A percentile compares a stretch with the other conserved stretches of the same genome.
phyloP scores from a whole-genome alignment of 805 yeast genomes.

The Candida corydali region DNA sequence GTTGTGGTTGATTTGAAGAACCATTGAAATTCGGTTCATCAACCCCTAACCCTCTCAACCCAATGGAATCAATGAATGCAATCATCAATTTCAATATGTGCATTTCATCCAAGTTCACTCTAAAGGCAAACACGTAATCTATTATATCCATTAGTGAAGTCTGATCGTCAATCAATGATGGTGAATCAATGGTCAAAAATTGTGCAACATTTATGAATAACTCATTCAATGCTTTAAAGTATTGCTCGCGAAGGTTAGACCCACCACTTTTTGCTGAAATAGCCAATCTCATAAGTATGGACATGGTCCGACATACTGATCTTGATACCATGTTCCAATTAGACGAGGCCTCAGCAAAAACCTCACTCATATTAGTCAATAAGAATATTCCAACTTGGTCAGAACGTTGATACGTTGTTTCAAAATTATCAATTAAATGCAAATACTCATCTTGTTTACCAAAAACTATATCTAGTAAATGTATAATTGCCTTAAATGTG shows the following conservation, averaged over 20 bases:
- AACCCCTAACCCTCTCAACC: conserved; percentile 52
- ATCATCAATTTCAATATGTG: conserved; percentile 40
- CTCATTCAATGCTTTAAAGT: conserved; percentile 26
- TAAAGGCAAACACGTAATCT: conserved; percentile 50
- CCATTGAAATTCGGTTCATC: conserved; percentile 23
- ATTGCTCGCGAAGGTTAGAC: conserved; percentile 17
- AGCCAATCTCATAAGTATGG: conserved; percentile 45
- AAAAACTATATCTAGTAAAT: conserved; percentile 56
- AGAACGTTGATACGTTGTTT: conserved; percentile 28
- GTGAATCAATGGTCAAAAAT: conserved; percentile 47
- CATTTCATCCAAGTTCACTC: conserved; percentile 31
- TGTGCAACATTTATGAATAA: conserved; percentile 36
- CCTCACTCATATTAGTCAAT: conserved; percentile 40
- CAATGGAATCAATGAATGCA: conserved; percentile 49
- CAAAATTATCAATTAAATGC: conserved; percentile 51
- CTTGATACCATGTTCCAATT: conserved; percentile 64
- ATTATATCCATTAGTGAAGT: conserved; percentile 55
- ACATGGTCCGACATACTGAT: conserved; percentile 57
- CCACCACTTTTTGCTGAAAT: conserved; percentile 16
- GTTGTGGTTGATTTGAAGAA: not conserved
- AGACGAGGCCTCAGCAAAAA: conserved; percentile 45
- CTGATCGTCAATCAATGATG: conserved; percentile 56
- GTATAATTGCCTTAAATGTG: conserved; percentile 54
- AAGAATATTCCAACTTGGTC: conserved; percentile 52
- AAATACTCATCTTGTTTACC: conserved; percentile 65